phyloP scores from a whole-genome alignment of 371 early-diverging fungal genomes.

The Mortierella sp. region DNA sequence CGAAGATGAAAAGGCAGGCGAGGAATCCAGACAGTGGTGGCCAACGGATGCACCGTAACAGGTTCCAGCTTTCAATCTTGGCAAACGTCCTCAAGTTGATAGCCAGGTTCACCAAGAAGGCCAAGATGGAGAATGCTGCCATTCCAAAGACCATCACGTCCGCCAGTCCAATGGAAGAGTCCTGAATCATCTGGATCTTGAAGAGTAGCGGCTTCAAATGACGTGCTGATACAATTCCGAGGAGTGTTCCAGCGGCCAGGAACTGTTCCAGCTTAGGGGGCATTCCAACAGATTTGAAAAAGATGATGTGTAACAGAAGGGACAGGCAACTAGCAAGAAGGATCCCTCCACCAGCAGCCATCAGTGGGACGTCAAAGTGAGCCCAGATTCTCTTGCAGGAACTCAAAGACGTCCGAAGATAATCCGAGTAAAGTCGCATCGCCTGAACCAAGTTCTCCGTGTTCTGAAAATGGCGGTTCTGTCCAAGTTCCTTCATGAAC shows the following conservation, averaged over 20 bases:
- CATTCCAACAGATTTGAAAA: slow-evolving; percentile 26
- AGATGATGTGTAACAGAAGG: slow-evolving; percentile 32
- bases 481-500: slow-evolving; percentile 25
- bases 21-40: slow-evolving; percentile 40
- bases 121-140: slow-evolving; percentile 32
- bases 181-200: slow-evolving; percentile 26
- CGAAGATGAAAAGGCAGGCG: slow-evolving; percentile 56
- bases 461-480: slow-evolving; percentile 15
- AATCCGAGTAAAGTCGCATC: slow-evolving; percentile 65
- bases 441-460: slow-evolving; percentile 46
- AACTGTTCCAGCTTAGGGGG: slow-evolving; percentile 36
- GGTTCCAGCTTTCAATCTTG: slow-evolving; percentile 16
- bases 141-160: slow-evolving; percentile 45
- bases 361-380: slow-evolving; percentile 83
- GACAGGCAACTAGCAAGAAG: slow-evolving; percentile 53
- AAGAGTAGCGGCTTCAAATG: slow-evolving; percentile 23
- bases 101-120: slow-evolving; percentile 23
- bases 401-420: slow-evolving; percentile 72
- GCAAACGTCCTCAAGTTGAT: slow-evolving; percentile 17
- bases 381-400: slow-evolving; percentile 90
- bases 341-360: slow-evolving; percentile 68
- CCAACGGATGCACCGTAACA: slow-evolving; percentile 14
- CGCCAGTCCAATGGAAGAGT: slow-evolving; percentile 46
- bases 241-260: slow-evolving; percentile 42
- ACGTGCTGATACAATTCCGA: slow-evolving; percentile 36